Evolutionary conservation across 495 filamentous ascomycete genomes (phyloP).

Genomic region (Penicillium soppii): DNA sequence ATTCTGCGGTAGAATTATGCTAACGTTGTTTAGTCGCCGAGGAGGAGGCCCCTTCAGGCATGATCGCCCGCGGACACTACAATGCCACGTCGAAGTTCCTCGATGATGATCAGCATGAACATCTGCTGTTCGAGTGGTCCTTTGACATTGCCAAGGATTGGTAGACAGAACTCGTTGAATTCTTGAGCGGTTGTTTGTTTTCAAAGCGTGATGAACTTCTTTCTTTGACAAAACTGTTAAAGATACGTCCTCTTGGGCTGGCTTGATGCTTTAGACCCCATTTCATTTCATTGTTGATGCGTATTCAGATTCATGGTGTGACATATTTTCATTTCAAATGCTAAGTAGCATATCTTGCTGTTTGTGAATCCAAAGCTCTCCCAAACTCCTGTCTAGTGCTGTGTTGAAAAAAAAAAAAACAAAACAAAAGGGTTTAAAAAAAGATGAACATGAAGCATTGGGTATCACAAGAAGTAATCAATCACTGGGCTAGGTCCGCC

Average conservation of each 20-base stretch:
- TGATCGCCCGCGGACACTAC: conserved; percentile 84
- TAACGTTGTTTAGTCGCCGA: conserved; percentile 61
- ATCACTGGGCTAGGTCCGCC: conserved; percentile 62
- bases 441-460: conserved; percentile 24
- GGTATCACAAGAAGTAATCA: conserved; percentile 73
- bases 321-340: conserved; percentile 18
- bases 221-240: conserved; percentile 27
- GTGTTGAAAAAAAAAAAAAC: conserved; percentile 12
- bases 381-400: conserved; percentile 35
- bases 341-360: conserved; percentile 15
- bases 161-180: conserved; percentile 39
- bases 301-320: conserved; percentile 9
- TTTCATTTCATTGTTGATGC: conserved; percentile 14
- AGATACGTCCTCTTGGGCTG: conserved; percentile 12
- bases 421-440: conserved; percentile 5
- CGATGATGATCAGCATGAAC: conserved; percentile 84
- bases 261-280: conserved; percentile 17
- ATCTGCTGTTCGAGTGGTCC: conserved; percentile 88
- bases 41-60: conserved; percentile 87
- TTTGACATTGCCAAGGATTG: conserved; percentile 96
- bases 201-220: conserved; percentile 33
- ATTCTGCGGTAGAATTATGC: not conserved
- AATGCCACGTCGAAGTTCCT: conserved; percentile 81
- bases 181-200: conserved; percentile 33
- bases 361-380: conserved; percentile 29